Base-by-base conservation (phyloP, 768 basidiomycete genomes). In the Podaxis sp. region DNA sequence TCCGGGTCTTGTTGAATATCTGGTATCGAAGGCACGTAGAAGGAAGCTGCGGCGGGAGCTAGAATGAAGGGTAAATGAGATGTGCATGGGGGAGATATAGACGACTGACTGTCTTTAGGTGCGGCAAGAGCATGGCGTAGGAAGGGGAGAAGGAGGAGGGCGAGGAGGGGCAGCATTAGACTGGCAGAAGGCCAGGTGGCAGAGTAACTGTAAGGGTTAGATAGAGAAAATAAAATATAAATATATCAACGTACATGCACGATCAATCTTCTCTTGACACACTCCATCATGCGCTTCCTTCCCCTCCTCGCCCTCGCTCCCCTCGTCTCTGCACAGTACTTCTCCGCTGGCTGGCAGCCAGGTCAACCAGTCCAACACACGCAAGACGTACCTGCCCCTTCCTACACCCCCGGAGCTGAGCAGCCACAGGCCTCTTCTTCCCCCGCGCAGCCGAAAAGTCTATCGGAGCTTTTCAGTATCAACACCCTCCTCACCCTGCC, bases 11-110 rank as follows among this genome's bases (percentile, higher is more conserved):
- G 87, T 66, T 88, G 85, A 24, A 96, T 79, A 65, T 85, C 87
- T 19, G 94, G 94, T 54, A 96, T 80, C 27, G 74, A 81, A 2
- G 85, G 82, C 47, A 95, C 90, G 67, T 91, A 94, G 76, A 94
- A 94, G 0, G 89, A 91, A 0, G 93, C 87, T 9, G 93, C 91
- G 11, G 91, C 85, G 22, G 90, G 90, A 47, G 84, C 90, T 92
- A 57, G n/a, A 53, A 46, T 59, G 53, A 47, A 63, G 22, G 19
- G 29, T 33, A 41, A 57, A 56, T 40, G 64, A 65, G 47, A 57
- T 41, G n/a, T 53, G n/a, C 27, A 12, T 52, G 1, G 54, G 13
- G 29, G 55, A 54, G 25, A 43, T 50, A 60, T 9, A 6, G 46
- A 24, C 27, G 17, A 71, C 78, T 67, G 56, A 85, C 85, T 69